A percentile compares a stretch with the other conserved stretches of the same genome.
Evolutionary conservation across 768 basidiomycete genomes (phyloP).

Genomic region (Termitomyces titanicus): DNA sequence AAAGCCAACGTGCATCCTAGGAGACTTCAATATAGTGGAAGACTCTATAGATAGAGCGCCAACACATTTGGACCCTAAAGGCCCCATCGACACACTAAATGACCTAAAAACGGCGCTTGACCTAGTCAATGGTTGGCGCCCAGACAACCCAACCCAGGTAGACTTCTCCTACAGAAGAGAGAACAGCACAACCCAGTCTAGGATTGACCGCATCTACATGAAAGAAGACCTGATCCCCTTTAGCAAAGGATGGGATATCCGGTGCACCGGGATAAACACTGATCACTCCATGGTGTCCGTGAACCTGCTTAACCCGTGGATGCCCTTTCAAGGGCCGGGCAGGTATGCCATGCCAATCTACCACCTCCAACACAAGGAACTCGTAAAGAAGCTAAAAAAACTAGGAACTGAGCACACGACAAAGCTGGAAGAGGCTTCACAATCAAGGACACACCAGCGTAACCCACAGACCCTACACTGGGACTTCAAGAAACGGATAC

Average conservation of each 20-base stretch:
- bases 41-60: no score
- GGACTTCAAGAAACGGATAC: neutral
- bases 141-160: neutral
- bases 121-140: constrained; percentile 6
- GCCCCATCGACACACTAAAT: no score
- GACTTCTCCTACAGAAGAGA: neutral
- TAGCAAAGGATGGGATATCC: constrained; percentile 7
- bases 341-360: neutral
- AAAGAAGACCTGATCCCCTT: neutral
- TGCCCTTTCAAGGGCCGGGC: neutral
- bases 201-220: constrained; percentile 9
- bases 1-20: no score
- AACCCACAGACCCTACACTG: neutral
- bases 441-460: no score
- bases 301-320: neutral
- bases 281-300: constrained; percentile 7
- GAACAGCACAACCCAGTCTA: neutral
- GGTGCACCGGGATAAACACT: neutral
- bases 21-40: no score
- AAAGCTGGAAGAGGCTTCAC: no score
- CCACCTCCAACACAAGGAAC: neutral
- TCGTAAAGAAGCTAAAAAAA: neutral
- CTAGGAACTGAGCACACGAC: neutral
- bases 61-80: no score
- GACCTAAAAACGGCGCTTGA: neutral